Evolutionary conservation across 2,329 filamentous ascomycete species (phyloP), one percentile per base, ranked within the genome.

Genomic region (Saccharata proteae): DNA sequence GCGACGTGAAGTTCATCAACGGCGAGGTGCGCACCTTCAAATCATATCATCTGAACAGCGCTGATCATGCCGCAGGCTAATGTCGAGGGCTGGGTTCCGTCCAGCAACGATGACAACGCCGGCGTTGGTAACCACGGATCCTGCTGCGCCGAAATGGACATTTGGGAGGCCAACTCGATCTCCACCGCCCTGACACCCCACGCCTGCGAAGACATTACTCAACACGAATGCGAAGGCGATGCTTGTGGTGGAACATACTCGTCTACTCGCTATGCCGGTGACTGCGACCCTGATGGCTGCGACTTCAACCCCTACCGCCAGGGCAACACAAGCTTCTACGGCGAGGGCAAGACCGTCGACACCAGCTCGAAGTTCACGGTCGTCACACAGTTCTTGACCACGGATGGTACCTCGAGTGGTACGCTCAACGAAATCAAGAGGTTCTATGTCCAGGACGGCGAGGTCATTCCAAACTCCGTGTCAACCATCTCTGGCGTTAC

Each of bases 101-200:
- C 71, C 2, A 37, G 42, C 21, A 69, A 60, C 43, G 71, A 77
- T 38, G 29, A 44, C 32, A 71, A 71, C 41, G 58, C 65, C 15
- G 70, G 70, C 36, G 52, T 61, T 13, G 68, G 67, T 13, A 51
- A 52, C 24, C 55, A 64, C 31, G 74, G 75, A 37, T 61, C 72
- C 18, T 79, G 75, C 65, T 79, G 74, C 47, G 60, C 66, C 29
- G 73, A 79, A 52, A 74, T 79, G 67, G 74, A 78, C 45, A 62
- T 74, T 51, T 77, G 72, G 71, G 72, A 79, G 54, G 72, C 74
- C 40, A 78, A 79, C 61, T 62, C 57, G 40, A 65, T 74, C 44
- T 66, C 72, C 8, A 64, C 63, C 8, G 74, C 73, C 34, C 63
- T 62, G 44, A 79, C 74, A 2, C 71, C 74, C 8, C 74, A 79